Evolutionary conservation across 108 stramenopile species (phyloP), one percentile per base, ranked within the genome.

Genomic region (Thalassiosira profunda): DNA sequence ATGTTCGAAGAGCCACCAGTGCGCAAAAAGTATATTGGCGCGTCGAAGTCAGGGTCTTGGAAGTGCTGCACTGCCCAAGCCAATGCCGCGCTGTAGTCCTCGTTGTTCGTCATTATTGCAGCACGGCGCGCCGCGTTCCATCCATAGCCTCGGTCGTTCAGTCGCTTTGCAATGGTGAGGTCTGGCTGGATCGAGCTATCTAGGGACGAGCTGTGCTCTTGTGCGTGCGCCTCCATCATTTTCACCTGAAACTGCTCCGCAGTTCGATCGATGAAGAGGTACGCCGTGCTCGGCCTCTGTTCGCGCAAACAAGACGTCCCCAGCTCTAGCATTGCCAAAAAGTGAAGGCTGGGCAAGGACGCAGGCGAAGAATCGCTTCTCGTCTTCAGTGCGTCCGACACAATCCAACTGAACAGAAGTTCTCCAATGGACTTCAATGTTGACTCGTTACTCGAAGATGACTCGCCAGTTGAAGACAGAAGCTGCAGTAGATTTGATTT

Each of bases 61-160:
- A 86, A 80, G 44, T 95, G 91, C 38, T 64, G 44, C 0, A 92
- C 88, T 26, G 88, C 90, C 94, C 94, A 95, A 4, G 70, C 54
- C 12, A 92, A 62, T 23, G 94, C 94, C 14, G 70, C 84, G 21
- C 76, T 70, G 45, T 80, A 83, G 20, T 84, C 67, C 24, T 71
- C 60, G 49, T 91, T 92, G 43, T 57, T 59, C 18, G 84, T 88
- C 74, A 74, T 81, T 2, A 76, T 72, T 18, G 79, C 82, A 33
- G 93, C 85, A 28, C 93, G 74, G 28, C 70, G 74, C 7, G 93
- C 83, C 18, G 79, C 90, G 73, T 88, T 88, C 33, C 72, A 71
- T 8, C 59, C 60, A 63, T 90, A 93, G 6, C 92, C 92, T 41
- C 84, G 72, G n/a, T 67, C 65, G 41, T 63, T 36, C 9, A 87